Conservation (phyloP, 2,329 filamentous ascomycete genomes). For the Alternaria dauci region DNA sequence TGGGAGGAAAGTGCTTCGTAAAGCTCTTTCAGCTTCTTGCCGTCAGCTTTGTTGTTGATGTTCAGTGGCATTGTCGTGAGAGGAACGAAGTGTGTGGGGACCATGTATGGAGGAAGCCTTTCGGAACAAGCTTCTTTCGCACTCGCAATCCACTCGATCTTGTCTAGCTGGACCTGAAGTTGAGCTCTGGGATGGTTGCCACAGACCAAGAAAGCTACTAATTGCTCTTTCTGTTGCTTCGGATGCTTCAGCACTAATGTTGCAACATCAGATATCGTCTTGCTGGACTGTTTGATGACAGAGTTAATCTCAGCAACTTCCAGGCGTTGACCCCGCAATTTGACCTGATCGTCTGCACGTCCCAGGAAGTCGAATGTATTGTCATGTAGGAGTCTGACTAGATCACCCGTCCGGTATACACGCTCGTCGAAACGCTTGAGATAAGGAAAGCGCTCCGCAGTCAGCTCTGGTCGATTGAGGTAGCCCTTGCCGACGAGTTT, state of each 20-base stretch:
- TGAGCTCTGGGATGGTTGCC: conserved; percentile 24
- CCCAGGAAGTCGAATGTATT: conserved; percentile 87
- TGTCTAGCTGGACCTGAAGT: conserved; percentile 29
- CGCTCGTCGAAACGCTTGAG: conserved; percentile 58
- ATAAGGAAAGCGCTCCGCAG: conserved; percentile 75
- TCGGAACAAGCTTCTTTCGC: conserved; percentile 68
- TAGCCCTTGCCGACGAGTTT: conserved; percentile 91
- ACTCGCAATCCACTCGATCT: conserved; percentile 26
- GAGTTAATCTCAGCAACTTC: conserved; percentile 94
- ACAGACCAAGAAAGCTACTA: conserved; percentile 74
- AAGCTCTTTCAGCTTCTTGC: conserved; percentile 71
- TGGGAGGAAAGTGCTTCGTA: conserved; percentile 70
- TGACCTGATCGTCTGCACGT: conserved; percentile 89
- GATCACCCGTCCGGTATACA: conserved; percentile 87
- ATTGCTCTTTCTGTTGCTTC: conserved; percentile 78
- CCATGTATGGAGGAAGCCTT: conserved; percentile 84
- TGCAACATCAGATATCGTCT: conserved; percentile 71
- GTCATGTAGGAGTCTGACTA: conserved; percentile 82
- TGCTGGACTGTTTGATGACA: conserved; percentile 70
- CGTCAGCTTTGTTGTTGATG: conserved; percentile 88
- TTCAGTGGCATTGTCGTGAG: conserved; percentile 79
- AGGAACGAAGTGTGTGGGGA: conserved; percentile 82
- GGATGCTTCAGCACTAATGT: conserved; percentile 79
- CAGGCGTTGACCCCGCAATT: conserved; percentile 85
- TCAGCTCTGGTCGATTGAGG: conserved; percentile 80